Evolutionary conservation across 1,284 basidiomycete species (phyloP).

Genomic region (Stygiomarasmius scandens): DNA sequence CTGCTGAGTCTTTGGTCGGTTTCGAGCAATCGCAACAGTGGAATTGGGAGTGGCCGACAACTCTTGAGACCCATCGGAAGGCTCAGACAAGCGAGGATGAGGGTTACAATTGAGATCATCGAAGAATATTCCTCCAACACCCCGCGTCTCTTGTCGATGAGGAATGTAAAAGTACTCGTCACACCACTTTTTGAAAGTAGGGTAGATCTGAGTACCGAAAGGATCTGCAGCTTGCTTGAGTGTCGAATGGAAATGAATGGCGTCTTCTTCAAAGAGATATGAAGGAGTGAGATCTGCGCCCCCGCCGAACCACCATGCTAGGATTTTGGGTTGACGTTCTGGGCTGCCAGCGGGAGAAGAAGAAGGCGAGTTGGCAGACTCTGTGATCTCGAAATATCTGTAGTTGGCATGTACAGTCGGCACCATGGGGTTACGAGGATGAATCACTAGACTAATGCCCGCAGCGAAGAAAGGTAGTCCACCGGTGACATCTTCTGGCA

Average conservation of each 20-base stretch:
- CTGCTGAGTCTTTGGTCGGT: constrained; percentile 58
- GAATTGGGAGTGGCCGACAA: too few species aligned
- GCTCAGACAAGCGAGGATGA: too few species aligned
- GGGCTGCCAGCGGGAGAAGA: too few species aligned
- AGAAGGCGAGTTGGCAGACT: too few species aligned
- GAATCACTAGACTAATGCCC: constrained; percentile 90
- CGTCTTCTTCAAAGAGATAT: constrained; percentile 90
- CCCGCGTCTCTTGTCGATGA: constrained; percentile 88
- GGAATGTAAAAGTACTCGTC: constrained; percentile 96
- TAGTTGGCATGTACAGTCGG: constrained; percentile 98
- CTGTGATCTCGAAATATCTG: constrained; percentile 93
- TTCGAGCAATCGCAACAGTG: too few species aligned
- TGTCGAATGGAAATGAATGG: constrained; percentile 82
- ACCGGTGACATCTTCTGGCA: constrained; percentile 50
- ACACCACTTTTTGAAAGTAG: constrained; percentile 92
- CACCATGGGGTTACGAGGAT: constrained; percentile 89
- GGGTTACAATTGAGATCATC: constrained; percentile 78
- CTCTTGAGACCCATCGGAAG: too few species aligned
- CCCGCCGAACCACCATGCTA: constrained; percentile 99
- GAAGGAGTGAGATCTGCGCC: constrained; percentile 96
- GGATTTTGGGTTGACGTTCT: constrained; percentile 41
- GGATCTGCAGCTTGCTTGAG: constrained; percentile 79
- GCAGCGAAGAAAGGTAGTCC: constrained; percentile 92
- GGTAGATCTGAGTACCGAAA: constrained; percentile 75
- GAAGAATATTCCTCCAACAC: constrained; percentile 96